Evolutionary conservation across 495 filamentous ascomycete genomes (phyloP), one percentile per base, ranked within the genome.

Genomic region (Schizothecium vesticola): DNA sequence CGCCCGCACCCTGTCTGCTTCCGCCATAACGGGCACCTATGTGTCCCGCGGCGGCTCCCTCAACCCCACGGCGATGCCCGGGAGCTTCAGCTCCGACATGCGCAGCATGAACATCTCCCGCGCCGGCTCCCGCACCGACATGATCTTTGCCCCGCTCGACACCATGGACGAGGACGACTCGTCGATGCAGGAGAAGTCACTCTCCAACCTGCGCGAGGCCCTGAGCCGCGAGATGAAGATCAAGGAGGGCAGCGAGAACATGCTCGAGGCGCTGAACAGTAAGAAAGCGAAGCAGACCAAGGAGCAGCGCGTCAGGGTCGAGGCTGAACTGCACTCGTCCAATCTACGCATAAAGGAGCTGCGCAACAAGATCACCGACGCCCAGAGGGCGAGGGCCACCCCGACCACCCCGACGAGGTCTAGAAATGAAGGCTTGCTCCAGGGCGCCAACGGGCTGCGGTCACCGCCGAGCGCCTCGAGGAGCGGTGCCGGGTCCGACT

Each of bases 271-370:
- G 21, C 77, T 99, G 67, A 91, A 96, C 73, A 82, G 88, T n/a
- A 99, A 99, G 79, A 97, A 95, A 74, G 88, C 91, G 13, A 99
- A 98, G 77, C 93, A 98, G 74, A 91, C 91, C 23, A 97, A 93
- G 73, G 93, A 97, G 61, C 96, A 97, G 77, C 87, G 93, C 64
- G 82, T 88, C 63, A 85, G 87, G 73, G 94, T 97, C 9, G 96
- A 99, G 79, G 89, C 89, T 63, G 94, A 99, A 80, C 84, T 98
- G 65, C 94, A 88, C 76, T 87, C 91, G 25, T 94, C 93, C n/a
- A 98, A 96, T 74, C 85, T 87, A 72, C 93, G 94, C 76, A 91
- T 99, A 70, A 91, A 88, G 64, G 89, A 96, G 75, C 78, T 98
- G 62, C 90, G 89, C 69, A 83, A 86, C 71, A 89, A 91, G 78